A percentile compares a stretch with the other conserved stretches of the same genome.
Conservation (phyloP, 371 early-diverging fungal species). For the Capillidium rhysosporum region DNA sequence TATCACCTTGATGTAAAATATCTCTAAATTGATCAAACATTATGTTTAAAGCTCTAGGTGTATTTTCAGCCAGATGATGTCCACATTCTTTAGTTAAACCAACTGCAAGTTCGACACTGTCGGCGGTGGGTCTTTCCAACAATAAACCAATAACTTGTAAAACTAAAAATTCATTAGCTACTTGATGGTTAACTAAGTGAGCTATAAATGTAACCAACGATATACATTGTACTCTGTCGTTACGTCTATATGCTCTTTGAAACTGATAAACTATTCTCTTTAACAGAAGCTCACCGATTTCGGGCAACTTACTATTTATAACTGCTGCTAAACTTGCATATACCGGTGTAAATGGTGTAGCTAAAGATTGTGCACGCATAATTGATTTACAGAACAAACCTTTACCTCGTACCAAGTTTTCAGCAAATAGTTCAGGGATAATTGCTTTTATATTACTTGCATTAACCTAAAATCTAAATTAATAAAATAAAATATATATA, state of each 20-base stretch:
- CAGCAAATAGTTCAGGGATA: conserved; percentile 72
- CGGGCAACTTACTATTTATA: conserved; percentile 83
- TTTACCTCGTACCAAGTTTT: conserved; percentile 83
- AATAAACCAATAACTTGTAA: conserved; percentile 71
- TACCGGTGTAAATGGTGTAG: conserved; percentile 78
- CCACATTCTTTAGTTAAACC: conserved; percentile 87
- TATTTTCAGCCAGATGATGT: conserved; percentile 54
- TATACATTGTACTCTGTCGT: conserved; percentile 75
- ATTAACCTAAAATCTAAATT: conserved; percentile 31
- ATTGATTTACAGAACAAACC: conserved; percentile 73
- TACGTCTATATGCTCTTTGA: conserved; percentile 71
- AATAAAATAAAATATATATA: neutral
- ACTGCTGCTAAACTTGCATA: conserved; percentile 79
- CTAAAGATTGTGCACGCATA: conserved; percentile 85
- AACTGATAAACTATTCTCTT: conserved; percentile 74
- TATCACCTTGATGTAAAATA: conserved; percentile 81
- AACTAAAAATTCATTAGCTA: conserved; percentile 75
- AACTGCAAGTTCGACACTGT: conserved; percentile 95
- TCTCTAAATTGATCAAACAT: conserved; percentile 84
- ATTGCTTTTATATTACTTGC: conserved; percentile 77
- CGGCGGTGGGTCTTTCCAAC: conserved; percentile 84
- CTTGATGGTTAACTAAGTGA: conserved; percentile 80
- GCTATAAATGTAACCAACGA: conserved; percentile 76
- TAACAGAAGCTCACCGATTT: conserved; percentile 75
- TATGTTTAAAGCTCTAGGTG: conserved; percentile 63